Percentiles rank a stretch among this genome's conserved stretches.
phyloP scores from a whole-genome alignment of 345 rosid species.

The Euphorbia lathyris region DNA sequence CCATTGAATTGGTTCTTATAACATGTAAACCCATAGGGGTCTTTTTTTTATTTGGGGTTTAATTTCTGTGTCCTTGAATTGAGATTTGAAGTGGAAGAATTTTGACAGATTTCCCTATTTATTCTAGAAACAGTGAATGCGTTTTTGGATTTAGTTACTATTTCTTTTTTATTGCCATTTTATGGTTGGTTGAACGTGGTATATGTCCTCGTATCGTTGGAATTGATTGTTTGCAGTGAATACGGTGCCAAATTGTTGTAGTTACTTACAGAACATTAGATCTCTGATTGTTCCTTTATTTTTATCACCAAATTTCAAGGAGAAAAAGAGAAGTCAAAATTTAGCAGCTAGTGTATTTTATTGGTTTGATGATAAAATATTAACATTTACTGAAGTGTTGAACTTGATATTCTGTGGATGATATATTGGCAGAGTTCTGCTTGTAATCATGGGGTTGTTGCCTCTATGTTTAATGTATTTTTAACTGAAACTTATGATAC shows the following conservation, averaged over 20 bases:
- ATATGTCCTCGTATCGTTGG: too few relatives aligned
- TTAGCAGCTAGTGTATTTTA: background rate
- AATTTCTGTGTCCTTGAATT: background rate
- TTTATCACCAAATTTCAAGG: background rate
- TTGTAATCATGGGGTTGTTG: background rate
- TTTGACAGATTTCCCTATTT: background rate
- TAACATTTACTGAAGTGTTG: background rate
- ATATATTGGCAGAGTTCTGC: slow-evolving; percentile 2
- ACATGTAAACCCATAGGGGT: background rate
- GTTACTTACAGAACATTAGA: background rate
- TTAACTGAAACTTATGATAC: background rate
- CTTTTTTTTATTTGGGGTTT: background rate
- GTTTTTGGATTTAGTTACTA: background rate
- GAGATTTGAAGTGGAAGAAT: background rate
- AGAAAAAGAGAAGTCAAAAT: background rate
- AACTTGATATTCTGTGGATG: background rate
- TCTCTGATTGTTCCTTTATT: background rate
- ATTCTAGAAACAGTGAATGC: background rate
- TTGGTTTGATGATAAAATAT: background rate
- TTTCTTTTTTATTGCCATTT: background rate
- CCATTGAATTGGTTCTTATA: background rate
- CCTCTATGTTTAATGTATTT: background rate
- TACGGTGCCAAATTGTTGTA: background rate
- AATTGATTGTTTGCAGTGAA: background rate
- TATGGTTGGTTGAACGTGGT: background rate